A percentile compares a stretch with the other conserved stretches of the same genome.
Evolutionary conservation across 2,329 filamentous ascomycete species (phyloP).

Genomic region (Paecilomyces sp.): DNA sequence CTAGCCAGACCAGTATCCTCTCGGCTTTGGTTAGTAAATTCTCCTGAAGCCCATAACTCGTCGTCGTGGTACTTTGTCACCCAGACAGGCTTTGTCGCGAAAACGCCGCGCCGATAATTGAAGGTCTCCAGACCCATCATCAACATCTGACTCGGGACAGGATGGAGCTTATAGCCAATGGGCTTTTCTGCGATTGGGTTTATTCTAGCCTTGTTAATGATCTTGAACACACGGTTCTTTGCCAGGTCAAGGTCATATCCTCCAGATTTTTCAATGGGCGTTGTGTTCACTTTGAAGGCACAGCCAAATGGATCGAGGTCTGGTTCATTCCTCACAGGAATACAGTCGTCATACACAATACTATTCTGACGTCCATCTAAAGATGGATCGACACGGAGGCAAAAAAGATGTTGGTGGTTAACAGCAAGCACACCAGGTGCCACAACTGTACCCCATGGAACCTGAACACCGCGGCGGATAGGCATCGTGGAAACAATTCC

Average conservation of each 20-base stretch:
- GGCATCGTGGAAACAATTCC: slow-evolving; percentile 61
- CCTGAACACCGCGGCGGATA: slow-evolving; percentile 53
- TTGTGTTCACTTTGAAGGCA: slow-evolving; percentile 44
- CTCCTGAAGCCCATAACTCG: slow-evolving; percentile 48
- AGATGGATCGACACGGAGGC: slow-evolving; percentile 56
- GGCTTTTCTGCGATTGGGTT: slow-evolving; percentile 50
- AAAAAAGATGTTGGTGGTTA: slow-evolving; percentile 74
- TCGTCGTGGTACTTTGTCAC: slow-evolving; percentile 49
- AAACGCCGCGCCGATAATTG: slow-evolving; percentile 47
- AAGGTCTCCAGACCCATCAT: slow-evolving; percentile 43
- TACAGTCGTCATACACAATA: slow-evolving; percentile 52
- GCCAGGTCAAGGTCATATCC: slow-evolving; percentile 43
- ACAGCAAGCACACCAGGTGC: slow-evolving; percentile 61
- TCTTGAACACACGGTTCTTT: slow-evolving; percentile 51
- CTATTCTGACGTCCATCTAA: slow-evolving; percentile 51
- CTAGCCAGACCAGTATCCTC: slow-evolving; percentile 47
- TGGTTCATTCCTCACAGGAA: slow-evolving; percentile 51
- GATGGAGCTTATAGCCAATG: slow-evolving; percentile 51
- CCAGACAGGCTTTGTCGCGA: slow-evolving; percentile 50
- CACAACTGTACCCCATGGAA: slow-evolving; percentile 62
- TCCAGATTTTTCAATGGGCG: slow-evolving; percentile 39
- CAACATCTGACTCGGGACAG: slow-evolving; percentile 52
- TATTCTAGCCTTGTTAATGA: slow-evolving; percentile 45
- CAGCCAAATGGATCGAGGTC: slow-evolving; percentile 42
- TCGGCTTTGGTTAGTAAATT: slow-evolving; percentile 52